Percentiles rank a stretch among this genome's conserved stretches.
Evolutionary conservation across 306 rosid species (phyloP).

Genomic region (Nissolia schottii): DNA sequence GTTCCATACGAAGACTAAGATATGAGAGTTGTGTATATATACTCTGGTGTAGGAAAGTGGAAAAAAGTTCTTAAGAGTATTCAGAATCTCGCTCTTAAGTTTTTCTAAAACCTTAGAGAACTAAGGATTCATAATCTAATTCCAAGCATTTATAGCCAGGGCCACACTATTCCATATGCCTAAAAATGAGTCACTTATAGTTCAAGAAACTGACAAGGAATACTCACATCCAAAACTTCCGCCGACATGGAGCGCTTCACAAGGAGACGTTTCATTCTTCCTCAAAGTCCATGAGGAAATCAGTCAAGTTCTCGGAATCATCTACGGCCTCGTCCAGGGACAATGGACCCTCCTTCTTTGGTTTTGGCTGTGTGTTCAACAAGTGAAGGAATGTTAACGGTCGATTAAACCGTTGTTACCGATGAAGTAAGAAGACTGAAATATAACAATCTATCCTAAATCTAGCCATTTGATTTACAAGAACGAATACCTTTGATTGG

Average conservation of each 20-base stretch:
- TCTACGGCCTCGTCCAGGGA: conserved; percentile 72
- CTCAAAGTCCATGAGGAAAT: conserved; percentile 86
- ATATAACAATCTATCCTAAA: background rate
- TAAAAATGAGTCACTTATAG: background rate
- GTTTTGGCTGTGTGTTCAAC: conserved; percentile 54
- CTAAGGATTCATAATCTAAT: background rate
- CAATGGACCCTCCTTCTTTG: conserved; percentile 58
- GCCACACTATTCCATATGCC: background rate
- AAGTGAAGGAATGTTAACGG: background rate
- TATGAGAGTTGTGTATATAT: background rate
- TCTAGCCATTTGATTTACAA: conserved; percentile 6
- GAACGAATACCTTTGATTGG: conserved; percentile 68
- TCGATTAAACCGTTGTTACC: background rate
- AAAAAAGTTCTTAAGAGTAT: background rate
- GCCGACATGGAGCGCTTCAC: conserved; percentile 2
- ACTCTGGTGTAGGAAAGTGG: background rate
- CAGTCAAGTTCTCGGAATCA: conserved; percentile 85
- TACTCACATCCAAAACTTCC: background rate
- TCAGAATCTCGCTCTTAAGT: background rate
- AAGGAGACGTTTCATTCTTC: conserved; percentile 43
- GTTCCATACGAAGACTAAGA: conserved; percentile 16
- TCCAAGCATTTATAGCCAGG: background rate
- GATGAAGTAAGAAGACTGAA: conserved; percentile 16
- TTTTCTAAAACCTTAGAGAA: background rate
- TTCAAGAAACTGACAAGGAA: conserved; percentile 10